Evolutionary conservation across 2,329 filamentous ascomycete genomes (phyloP).

Genomic region (Aspergillus persii): DNA sequence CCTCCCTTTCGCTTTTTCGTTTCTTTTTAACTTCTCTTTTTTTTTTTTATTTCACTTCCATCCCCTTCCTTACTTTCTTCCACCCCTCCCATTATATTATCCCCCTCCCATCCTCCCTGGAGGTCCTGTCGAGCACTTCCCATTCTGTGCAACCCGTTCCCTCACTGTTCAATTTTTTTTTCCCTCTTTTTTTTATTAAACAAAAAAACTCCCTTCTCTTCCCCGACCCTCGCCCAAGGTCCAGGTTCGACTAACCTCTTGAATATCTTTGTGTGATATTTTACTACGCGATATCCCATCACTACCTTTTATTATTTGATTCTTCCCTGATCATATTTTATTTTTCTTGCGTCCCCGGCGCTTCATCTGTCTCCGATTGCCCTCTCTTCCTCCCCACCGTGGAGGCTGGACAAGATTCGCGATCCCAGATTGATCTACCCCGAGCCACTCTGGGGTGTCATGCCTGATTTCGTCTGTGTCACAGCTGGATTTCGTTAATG

Average conservation of each 20-base stretch:
- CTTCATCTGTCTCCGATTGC: background rate
- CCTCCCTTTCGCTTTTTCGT: constrained; percentile 7
- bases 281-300: background rate
- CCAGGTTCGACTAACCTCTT: background rate
- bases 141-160: background rate
- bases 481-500: constrained; percentile 37
- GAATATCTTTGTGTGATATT: background rate
- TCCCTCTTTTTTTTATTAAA: background rate
- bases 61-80: constrained; percentile 8
- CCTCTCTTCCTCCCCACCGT: constrained; percentile 1
- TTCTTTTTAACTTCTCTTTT: constrained; percentile 16
- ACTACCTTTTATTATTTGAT: background rate
- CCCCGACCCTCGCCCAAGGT: constrained; percentile 9
- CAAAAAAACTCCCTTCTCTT: constrained; percentile 8
- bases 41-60: constrained; percentile 13
- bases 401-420: constrained; percentile 8
- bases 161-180: background rate
- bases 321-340: background rate
- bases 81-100: background rate
- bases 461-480: constrained; percentile 36
- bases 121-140: background rate
- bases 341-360: background rate
- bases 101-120: constrained; percentile 14
- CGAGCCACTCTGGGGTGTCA: constrained; percentile 27
- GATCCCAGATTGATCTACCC: constrained; percentile 13